Evolutionary conservation across 371 early-diverging fungal genomes (phyloP).

Genomic region (Syncephalastrum racemosum): DNA sequence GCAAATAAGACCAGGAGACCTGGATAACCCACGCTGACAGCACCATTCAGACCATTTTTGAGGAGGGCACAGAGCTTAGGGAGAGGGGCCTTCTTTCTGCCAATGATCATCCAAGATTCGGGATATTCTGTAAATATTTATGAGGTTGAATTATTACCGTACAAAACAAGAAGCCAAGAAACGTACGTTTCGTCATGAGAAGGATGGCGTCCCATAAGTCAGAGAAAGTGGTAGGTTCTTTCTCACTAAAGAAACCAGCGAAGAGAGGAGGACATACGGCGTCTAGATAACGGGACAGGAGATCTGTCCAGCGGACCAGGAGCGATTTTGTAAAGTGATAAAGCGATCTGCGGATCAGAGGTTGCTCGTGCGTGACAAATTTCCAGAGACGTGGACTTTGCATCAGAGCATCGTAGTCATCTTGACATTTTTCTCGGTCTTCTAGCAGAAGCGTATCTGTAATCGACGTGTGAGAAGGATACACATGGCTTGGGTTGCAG

Average conservation of each 20-base stretch:
- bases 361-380: constrained; percentile 38
- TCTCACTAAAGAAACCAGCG: constrained; percentile 53
- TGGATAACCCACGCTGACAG: constrained; percentile 62
- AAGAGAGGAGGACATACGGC: constrained; percentile 56
- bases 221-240: constrained; percentile 50
- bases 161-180: not conserved
- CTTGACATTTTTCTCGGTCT: constrained; percentile 34
- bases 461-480: not conserved
- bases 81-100: constrained; percentile 64
- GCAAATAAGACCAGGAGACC: constrained; percentile 70
- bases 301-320: constrained; percentile 36
- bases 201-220: constrained; percentile 66
- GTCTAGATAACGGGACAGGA: constrained; percentile 44
- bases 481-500: not conserved
- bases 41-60: constrained; percentile 65
- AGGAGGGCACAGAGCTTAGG: constrained; percentile 67
- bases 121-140: constrained; percentile 49
- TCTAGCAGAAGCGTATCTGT: constrained; percentile 36
- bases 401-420: constrained; percentile 48
- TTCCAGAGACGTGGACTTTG: constrained; percentile 53
- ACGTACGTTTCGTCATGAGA: constrained; percentile 66
- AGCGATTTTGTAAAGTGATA: constrained; percentile 46
- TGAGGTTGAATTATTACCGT: constrained; percentile 12
- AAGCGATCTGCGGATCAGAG: constrained; percentile 53
- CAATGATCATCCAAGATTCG: constrained; percentile 62